These are phyloP conservation scores for Ceratobasidium sp. DNA, from an alignment of 1,284 basidiomycete genomes.

Conservation along the genomic window DNA sequence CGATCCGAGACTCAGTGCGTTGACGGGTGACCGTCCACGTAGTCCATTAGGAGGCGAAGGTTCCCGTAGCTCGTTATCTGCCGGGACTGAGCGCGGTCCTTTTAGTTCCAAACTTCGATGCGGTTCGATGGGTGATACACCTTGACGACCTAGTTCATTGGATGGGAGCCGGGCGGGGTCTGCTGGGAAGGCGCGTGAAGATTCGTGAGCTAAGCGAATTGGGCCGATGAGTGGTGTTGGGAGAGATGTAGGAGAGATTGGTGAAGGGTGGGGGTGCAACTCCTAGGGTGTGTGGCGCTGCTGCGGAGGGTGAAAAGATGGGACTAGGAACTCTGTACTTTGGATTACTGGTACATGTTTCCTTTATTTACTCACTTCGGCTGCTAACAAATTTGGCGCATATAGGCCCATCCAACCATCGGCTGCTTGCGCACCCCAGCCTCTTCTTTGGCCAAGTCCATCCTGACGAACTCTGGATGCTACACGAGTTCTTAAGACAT, in stretches of 20 bases:
- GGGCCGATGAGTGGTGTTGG: constrained; percentile 13
- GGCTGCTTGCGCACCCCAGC: constrained; percentile 81
- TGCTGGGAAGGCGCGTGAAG: no score
- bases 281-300: no score
- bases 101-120: neutral
- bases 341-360: no score
- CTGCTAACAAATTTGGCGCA: no score
- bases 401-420: constrained; percentile 90
- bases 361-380: no score
- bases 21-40: neutral
- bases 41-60: no score
- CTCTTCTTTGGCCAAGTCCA: constrained; percentile 71
- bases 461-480: constrained; percentile 79
- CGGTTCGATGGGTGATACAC: constrained; percentile 15
- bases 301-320: constrained; percentile 28
- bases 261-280: no score
- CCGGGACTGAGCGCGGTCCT: neutral
- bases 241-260: neutral
- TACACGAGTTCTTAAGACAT: constrained; percentile 82
- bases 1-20: no score
- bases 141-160: no score
- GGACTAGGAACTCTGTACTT: constrained; percentile 50
- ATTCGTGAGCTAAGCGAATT: no score
- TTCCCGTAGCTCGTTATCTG: no score
- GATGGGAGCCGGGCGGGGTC: no score